phyloP scores from a whole-genome alignment of 2,329 filamentous ascomycete species.

The Fusarium sterilihyphosum region DNA sequence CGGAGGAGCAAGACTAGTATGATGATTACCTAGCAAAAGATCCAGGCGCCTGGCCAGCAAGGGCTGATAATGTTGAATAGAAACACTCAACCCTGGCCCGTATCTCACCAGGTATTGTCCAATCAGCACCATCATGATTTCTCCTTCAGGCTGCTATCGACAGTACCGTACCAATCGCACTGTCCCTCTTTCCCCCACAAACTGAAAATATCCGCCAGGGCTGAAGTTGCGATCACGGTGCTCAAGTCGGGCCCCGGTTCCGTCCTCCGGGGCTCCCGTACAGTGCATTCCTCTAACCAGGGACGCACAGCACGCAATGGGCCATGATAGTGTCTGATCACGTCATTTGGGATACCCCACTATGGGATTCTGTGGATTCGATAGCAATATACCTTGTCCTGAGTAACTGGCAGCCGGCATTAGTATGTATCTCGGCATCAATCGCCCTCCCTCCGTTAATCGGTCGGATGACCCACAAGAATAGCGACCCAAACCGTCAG shows the following conservation, averaged over 20 bases:
- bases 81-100: slow-evolving; percentile 32
- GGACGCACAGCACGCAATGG: slow-evolving; percentile 26
- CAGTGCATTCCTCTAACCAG: slow-evolving; percentile 24
- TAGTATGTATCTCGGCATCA: slow-evolving; percentile 28
- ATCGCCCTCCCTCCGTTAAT: slow-evolving; percentile 39
- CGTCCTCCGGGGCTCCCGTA: slow-evolving; percentile 24
- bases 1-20: slow-evolving; percentile 42
- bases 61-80: slow-evolving; percentile 34
- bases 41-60: neutral
- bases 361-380: slow-evolving; percentile 11
- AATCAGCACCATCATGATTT: slow-evolving; percentile 23
- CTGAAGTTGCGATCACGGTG: neutral
- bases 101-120: slow-evolving; percentile 24
- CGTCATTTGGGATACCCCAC: slow-evolving; percentile 43
- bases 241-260: slow-evolving; percentile 25
- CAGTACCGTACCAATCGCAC: slow-evolving; percentile 33
- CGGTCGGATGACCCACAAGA: slow-evolving; percentile 37
- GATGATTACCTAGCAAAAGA: slow-evolving; percentile 27
- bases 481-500: slow-evolving; percentile 32
- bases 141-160: neutral
- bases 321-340: slow-evolving; percentile 41
- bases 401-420: neutral
- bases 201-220: neutral
- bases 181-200: slow-evolving; percentile 16
- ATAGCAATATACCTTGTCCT: slow-evolving; percentile 30